Percentiles rank a stretch among this genome's conserved stretches.
Evolutionary conservation across 2,329 filamentous ascomycete genomes (phyloP).

Genomic region (Geosmithia putterillii): DNA sequence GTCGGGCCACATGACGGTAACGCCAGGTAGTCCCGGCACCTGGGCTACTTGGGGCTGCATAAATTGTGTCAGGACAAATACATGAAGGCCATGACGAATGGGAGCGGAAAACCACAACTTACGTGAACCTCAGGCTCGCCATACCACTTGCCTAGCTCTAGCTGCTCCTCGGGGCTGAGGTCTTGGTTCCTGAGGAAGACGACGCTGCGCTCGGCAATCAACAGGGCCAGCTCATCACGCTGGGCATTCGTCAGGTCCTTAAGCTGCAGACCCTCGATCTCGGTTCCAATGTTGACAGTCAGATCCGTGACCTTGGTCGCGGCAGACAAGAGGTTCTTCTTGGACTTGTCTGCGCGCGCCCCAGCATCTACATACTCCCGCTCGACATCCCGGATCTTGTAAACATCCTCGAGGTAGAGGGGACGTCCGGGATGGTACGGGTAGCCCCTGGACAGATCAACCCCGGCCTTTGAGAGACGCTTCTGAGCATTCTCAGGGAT

Average conservation of each 20-base stretch:
- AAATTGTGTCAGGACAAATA: conserved; percentile 42
- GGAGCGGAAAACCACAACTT: conserved; percentile 21
- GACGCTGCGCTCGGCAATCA: conserved; percentile 25
- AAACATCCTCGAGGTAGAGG: conserved; percentile 57
- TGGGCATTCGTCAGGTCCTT: conserved; percentile 55
- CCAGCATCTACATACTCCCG: conserved; percentile 49
- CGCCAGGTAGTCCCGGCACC: conserved; percentile 31
- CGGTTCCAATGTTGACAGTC: conserved; percentile 62
- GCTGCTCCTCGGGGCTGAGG: background rate
- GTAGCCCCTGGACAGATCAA: conserved; percentile 59
- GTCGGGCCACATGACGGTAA: conserved; percentile 48
- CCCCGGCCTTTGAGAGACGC: conserved; percentile 53
- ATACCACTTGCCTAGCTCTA: conserved; percentile 11
- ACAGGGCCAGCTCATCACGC: conserved; percentile 54
- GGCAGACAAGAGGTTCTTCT: conserved; percentile 38
- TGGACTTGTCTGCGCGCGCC: conserved; percentile 50
- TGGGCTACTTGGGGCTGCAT: conserved; percentile 37
- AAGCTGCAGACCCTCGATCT: conserved; percentile 59
- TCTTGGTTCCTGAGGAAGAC: conserved; percentile 22
- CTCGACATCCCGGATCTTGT: conserved; percentile 42
- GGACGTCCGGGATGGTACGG: conserved; percentile 57
- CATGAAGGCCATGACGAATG: conserved; percentile 4
- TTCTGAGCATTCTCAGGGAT: conserved; percentile 44
- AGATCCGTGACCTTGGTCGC: conserved; percentile 38
- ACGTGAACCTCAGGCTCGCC: conserved; percentile 22